Conservation (phyloP, 108 stramenopile genomes). For the Cyclotella baltica region DNA sequence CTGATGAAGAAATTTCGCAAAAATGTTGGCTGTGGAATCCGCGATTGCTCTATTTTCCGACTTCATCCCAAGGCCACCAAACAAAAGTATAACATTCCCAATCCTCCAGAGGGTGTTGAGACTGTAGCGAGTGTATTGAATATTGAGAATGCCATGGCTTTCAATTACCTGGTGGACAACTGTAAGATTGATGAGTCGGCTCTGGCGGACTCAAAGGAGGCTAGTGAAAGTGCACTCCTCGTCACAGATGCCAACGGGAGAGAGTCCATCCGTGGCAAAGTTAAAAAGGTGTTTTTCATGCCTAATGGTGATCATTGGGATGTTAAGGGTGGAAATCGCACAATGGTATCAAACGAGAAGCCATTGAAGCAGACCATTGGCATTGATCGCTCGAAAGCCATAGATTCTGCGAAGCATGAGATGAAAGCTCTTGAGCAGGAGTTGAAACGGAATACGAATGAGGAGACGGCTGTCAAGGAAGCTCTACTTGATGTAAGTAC, state of each 20-base stretch:
- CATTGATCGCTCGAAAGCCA: conserved; percentile 69
- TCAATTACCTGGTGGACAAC: conserved; percentile 83
- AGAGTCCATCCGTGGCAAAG: conserved; percentile 59
- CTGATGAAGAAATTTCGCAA: conserved; percentile 62
- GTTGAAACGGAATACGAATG: conserved; percentile 66
- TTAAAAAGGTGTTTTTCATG: conserved; percentile 73
- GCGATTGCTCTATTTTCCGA: conserved; percentile 72
- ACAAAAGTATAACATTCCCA: conserved; percentile 59
- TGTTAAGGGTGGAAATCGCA: conserved; percentile 43
- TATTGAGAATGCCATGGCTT: conserved; percentile 76
- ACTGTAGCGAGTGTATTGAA: conserved; percentile 69
- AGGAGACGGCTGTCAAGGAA: conserved; percentile 45
- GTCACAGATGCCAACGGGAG: conserved; percentile 49
- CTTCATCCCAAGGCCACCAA: conserved; percentile 48
- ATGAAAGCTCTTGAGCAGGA: conserved; percentile 57
- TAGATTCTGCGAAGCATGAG: conserved; percentile 67
- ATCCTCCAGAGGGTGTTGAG: conserved; percentile 74
- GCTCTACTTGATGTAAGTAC: conserved; percentile 20
- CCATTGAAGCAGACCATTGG: conserved; percentile 70
- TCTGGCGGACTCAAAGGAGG: conserved; percentile 63
- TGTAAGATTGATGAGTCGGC: conserved; percentile 72
- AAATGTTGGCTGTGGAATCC: conserved; percentile 60
- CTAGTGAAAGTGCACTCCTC: conserved; percentile 63
- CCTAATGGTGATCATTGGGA: conserved; percentile 84
- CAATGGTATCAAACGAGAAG: conserved; percentile 63